Conservation (phyloP, 371 early-diverging fungal species). For the Syncephalastrum monosporum region DNA sequence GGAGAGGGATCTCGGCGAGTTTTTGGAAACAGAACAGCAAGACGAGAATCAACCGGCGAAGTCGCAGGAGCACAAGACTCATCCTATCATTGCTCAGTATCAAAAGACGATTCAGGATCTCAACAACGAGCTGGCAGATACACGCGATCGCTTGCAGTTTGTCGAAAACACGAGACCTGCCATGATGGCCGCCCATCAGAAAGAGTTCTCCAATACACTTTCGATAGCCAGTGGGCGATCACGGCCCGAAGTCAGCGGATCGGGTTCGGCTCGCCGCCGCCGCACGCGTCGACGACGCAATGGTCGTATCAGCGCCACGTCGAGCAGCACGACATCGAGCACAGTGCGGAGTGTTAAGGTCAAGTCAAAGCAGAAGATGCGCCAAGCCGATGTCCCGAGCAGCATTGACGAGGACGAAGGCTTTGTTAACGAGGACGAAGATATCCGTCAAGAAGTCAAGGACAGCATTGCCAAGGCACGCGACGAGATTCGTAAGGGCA, state of each 20-base stretch:
- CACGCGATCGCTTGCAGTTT: slow-evolving; percentile 32
- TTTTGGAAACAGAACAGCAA: slow-evolving; percentile 19
- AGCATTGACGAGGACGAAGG: slow-evolving; percentile 28
- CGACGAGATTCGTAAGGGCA: slow-evolving; percentile 57
- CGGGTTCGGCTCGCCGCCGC: slow-evolving; percentile 9
- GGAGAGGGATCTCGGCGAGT: slow-evolving; percentile 49
- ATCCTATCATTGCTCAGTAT: slow-evolving; percentile 57
- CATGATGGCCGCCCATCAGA: slow-evolving; percentile 14
- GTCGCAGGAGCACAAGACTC: slow-evolving; percentile 8
- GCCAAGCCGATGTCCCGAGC: too few species aligned
- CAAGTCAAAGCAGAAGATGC: too few species aligned
- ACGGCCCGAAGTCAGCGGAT: not conserved
- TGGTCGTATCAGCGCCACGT: slow-evolving; percentile 1
- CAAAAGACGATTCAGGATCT: slow-evolving; percentile 52
- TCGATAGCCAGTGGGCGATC: too few species aligned
- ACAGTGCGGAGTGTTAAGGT: not conserved
- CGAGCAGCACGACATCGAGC: not conserved
- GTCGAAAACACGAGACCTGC: slow-evolving; percentile 21
- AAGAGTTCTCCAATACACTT: not conserved
- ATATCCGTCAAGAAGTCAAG: slow-evolving; percentile 43
- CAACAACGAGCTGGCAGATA: slow-evolving; percentile 46
- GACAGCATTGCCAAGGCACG: slow-evolving; percentile 64
- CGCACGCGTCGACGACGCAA: slow-evolving; percentile 10
- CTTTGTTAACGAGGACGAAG: slow-evolving; percentile 23
- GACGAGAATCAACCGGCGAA: not conserved